Evolutionary conservation across 129 eudicot genomes (phyloP).

Genomic region (Rutidosis leptorrhynchoides): DNA sequence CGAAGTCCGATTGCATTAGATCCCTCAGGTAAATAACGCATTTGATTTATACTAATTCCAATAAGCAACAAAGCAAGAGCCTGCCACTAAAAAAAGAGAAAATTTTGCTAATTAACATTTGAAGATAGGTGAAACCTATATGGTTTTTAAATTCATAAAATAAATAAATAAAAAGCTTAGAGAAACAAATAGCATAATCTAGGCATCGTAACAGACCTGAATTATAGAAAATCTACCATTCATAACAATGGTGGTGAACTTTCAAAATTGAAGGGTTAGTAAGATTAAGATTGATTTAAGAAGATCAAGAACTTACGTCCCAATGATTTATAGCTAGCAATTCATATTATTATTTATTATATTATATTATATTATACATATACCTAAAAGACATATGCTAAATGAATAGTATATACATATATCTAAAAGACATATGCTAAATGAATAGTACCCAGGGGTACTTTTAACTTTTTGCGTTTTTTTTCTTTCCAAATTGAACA

Average conservation of each 20-base stretch:
- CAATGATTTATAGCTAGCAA: no score
- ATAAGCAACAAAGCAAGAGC: conserved; percentile 98
- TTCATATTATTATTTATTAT: no score
- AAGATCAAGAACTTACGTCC: not conserved
- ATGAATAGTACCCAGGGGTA: no score
- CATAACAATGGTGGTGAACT: conserved; percentile 40
- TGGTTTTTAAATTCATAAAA: not conserved
- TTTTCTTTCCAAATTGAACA: no score
- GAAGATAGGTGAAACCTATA: not conserved
- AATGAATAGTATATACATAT: no score
- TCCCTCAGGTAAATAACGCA: conserved; percentile 87
- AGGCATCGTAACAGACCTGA: conserved; percentile 57
- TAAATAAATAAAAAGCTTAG: not conserved
- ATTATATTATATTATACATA: no score
- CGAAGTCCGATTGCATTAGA: conserved; percentile 79
- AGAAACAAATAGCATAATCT: not conserved
- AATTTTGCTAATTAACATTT: conserved; percentile 2
- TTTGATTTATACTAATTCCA: no score
- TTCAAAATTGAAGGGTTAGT: no score
- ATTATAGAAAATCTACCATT: conserved; percentile 84
- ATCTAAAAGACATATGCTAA: no score
- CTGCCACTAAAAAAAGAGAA: conserved; percentile 80
- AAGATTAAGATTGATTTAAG: not conserved
- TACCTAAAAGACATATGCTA: no score
- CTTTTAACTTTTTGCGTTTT: no score